Base-by-base conservation (phyloP, 768 basidiomycete genomes). In the Boletus edulis region DNA sequence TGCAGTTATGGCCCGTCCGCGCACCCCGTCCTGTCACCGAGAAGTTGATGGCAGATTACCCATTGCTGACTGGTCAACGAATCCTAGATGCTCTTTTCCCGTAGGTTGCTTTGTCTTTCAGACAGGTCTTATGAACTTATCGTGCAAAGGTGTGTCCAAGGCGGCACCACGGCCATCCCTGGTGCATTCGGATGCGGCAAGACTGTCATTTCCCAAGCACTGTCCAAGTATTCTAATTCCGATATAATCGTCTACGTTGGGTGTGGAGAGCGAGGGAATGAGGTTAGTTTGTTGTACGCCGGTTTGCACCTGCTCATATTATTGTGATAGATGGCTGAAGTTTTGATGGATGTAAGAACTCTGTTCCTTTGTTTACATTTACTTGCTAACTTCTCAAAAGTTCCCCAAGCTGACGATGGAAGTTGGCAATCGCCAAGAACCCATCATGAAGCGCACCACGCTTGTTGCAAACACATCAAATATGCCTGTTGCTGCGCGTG, bases 381-480 rank as follows among this genome's bases (percentile, higher is more conserved):
- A n/a, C 31, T 52, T 37, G 32, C 57, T 65, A 59, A 64, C 49
- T 32, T 37, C 39, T 5, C 54, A 17, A 46, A 56, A 78, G 86
- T 91, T 91, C 86, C 97, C 97, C 43, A 77, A 92, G 73, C 79
- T 99, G 31, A 92, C 89, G 2, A 91, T 98, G 87, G 94, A 97
- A 48, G 77, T 96, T 51, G 87, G 82, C 22, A 86, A 90, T 60
- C 92, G 94, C 48, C 86, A 95, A 81, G 97, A 99, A 72, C 97
- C 97, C 34, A 98, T 99, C 80, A 99, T 99, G 97, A 99, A 99
- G 76, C 95, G 97, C 56, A 99, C 97, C 0, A 93, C 95, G 14
- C 85, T 99, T 22, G 95, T 99, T 57, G 97, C 97, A 61, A 99
- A 99, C 72, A 99, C 97, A 3, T 99, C 97, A 46, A 98, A 98